Conservation (phyloP, 2,329 filamentous ascomycete species). For the Botrytis fragariae region DNA sequence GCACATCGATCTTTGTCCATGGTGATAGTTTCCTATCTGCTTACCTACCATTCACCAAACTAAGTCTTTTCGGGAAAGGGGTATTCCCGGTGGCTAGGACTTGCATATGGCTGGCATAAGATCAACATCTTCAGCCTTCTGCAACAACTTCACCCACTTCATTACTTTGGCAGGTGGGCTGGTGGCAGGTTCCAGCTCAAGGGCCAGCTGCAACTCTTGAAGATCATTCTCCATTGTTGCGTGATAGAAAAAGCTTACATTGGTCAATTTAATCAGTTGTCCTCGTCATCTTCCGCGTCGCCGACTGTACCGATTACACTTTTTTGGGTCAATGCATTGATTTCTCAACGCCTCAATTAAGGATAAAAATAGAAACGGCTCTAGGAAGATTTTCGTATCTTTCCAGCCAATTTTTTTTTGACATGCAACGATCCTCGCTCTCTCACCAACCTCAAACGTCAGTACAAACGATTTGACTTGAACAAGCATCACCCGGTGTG, state of each 20-base stretch:
- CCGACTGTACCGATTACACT: background rate
- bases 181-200: background rate
- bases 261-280: background rate
- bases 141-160: background rate
- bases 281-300: slow-evolving; percentile 4
- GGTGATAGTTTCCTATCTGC: background rate
- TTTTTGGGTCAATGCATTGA: background rate
- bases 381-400: background rate
- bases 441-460: slow-evolving; percentile 18
- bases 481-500: slow-evolving; percentile 15
- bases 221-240: slow-evolving; percentile 11
- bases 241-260: background rate
- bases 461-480: background rate
- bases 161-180: background rate
- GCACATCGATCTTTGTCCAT: background rate
- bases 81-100: background rate
- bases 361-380: slow-evolving; percentile 11
- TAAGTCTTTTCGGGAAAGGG: slow-evolving; percentile 1
- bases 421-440: slow-evolving; percentile 2
- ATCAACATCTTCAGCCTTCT: slow-evolving; percentile 10
- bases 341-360: background rate
- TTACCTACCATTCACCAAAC: background rate
- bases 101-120: background rate
- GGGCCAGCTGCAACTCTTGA: background rate
- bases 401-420: background rate